Evolutionary conservation across 352 stramenopile species (phyloP), one percentile per base, ranked within the genome.

Genomic region (Phytopythium cucurbitacearum): DNA sequence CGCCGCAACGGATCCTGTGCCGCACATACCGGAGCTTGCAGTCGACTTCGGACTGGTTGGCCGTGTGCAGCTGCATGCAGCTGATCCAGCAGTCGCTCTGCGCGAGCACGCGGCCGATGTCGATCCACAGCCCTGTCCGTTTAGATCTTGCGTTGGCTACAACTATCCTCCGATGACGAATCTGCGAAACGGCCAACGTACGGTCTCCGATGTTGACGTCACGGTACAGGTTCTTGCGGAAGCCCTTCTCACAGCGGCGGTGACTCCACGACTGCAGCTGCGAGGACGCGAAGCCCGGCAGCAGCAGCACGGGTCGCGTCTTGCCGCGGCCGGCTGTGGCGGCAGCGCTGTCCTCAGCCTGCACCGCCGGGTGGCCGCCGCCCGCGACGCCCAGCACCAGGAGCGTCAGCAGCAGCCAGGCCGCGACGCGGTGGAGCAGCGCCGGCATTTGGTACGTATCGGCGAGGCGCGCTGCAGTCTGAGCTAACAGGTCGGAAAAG

Each of bases 121-220:
- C 80, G 56, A 92, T 59, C 82, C 82, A 92, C 13, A 92, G 16
- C 1, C 75, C 75, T 86, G 53, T 28, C 21, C 21, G 21, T 28
- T 28, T 28, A 28, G 21, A 28, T 28, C 21, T 28, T 28, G 21
- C 21, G 21, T 28, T 28, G 21, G 21, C 21, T 28, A 28, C 21
- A 28, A 28, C 21, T 28, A 28, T 28, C 21, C 21, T 28, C 21
- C 21, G 7, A 45, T 21, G 4, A 44, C 34, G 37, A 33, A 15
- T 49, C 28, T 2, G 4, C 37, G 40, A 45, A 32, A 21, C 50
- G 16, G 2, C 1, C 32, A 36, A 75, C 75, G 45, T 61, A 86
- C 82, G 77, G 55, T 92, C 82, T 32, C 82, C 82, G 37, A 92
- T 77, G 33, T 84, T 80, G 36, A 92, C 74, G 42, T 92, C 74